Percentiles rank a stretch among this genome's conserved stretches.
Evolutionary conservation across 2,329 filamentous ascomycete species (phyloP).

Genomic region (Apiospora aurea): DNA sequence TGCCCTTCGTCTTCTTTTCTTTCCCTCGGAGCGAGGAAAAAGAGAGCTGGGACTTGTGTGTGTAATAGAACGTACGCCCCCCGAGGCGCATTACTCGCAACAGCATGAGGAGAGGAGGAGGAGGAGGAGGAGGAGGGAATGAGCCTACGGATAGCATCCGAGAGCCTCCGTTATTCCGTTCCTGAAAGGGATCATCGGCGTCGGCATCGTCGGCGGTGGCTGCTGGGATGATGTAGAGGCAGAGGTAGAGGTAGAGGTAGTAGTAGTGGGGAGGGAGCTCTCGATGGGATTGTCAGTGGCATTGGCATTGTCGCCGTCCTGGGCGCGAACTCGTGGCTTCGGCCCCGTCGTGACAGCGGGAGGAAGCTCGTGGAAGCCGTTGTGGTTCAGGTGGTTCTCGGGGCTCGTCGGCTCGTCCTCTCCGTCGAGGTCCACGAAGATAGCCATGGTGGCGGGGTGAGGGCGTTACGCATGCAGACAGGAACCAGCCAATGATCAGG

Average conservation of each 20-base stretch:
- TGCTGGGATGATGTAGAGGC: background rate
- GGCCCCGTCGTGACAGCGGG: background rate
- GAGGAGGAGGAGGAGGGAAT: slow-evolving; percentile 38
- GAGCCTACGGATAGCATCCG: slow-evolving; percentile 73
- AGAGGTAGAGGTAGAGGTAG: slow-evolving; percentile 17
- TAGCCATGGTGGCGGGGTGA: slow-evolving; percentile 37
- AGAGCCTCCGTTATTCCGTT: slow-evolving; percentile 68
- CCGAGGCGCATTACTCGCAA: background rate
- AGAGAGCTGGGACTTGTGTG: background rate
- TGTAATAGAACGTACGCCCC: background rate
- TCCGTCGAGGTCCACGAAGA: slow-evolving; percentile 45
- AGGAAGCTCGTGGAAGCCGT: slow-evolving; percentile 9
- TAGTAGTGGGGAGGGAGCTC: background rate
- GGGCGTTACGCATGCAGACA: slow-evolving; percentile 18
- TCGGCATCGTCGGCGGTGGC: slow-evolving; percentile 11
- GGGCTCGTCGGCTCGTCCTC: slow-evolving; percentile 39
- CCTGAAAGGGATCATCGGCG: slow-evolving; percentile 56
- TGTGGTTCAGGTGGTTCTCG: slow-evolving; percentile 16
- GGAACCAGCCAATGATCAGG: slow-evolving; percentile 5
- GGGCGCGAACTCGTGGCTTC: background rate
- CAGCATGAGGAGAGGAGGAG: slow-evolving; percentile 29
- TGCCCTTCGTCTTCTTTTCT: background rate
- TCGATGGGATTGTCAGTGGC: background rate
- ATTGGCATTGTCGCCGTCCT: slow-evolving; percentile 9
- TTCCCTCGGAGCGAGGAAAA: background rate